Evolutionary conservation across 148 eudicot species (phyloP), one percentile per base, ranked within the genome.

Genomic region (Rhododendron molle): DNA sequence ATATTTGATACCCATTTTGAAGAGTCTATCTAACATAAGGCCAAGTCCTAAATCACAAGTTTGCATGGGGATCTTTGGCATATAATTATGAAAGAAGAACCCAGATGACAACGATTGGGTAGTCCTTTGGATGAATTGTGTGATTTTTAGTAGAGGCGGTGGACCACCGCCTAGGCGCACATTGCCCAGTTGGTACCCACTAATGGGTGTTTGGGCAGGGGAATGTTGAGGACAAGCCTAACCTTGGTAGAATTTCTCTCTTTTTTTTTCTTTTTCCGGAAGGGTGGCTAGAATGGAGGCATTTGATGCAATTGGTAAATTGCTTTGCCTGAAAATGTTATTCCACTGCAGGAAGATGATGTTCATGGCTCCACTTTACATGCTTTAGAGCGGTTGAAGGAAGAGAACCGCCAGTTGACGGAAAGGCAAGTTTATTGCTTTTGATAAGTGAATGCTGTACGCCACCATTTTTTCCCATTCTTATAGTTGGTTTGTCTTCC

Each of bases 371-470:
- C 86, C 62, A 84, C 81, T 84, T 50, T 78, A 46, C 83, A 47
- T 6, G 84, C 78, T 76, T 82, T 91, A 78, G 89, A 90, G n/a
- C 86, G 69, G 84, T 87, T 94, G 91, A 89, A 89, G 82, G 89
- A 90, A 60, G 98, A 93, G 85, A 93, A 92, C 83, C 85, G 77
- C 15, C 86, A 86, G 67, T 90, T 93, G 56, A 92, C 79, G 88
- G 93, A 90, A 85, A 92, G 93, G 98, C 90, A 46, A 60, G 73
- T 46, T 76, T 23, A 46, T 69, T 28, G 43, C 40, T 67, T 46
- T 38, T 36, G 8, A 62, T 23, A 20, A 60, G 36, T 72, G 54
- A 18, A 44, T 10, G 36, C 36, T 73, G 20, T 69, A 14, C 2
- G 43, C 62, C 34, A 46, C 54, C 32, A 40, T 11, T 85, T 28